phyloP scores from a whole-genome alignment of 2,329 filamentous ascomycete genomes.

The Beauveria rudraprayagi region DNA sequence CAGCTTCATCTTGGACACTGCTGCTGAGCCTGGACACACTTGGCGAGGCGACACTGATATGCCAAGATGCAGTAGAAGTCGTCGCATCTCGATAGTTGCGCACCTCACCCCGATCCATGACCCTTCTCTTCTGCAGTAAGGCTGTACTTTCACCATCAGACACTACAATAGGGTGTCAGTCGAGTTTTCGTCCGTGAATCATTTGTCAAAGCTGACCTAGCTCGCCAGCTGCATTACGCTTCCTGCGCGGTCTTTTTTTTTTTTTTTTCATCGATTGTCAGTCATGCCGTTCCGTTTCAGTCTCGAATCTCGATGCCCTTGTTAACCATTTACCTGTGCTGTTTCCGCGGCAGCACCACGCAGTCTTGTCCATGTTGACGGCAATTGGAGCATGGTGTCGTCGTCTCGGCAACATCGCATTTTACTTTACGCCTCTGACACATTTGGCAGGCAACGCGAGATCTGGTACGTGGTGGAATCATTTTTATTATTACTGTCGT shows the following conservation, averaged over 20 bases:
- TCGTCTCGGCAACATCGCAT: neutral
- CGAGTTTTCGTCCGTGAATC: neutral
- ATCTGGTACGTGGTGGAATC: neutral
- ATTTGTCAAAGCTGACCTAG: neutral
- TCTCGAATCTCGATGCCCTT: neutral
- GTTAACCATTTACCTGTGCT: neutral
- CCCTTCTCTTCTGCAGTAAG: neutral
- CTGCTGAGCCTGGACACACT: neutral
- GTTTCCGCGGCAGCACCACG: neutral
- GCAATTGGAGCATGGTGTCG: neutral
- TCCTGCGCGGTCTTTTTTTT: neutral
- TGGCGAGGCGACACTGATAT: neutral
- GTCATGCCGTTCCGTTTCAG: neutral
- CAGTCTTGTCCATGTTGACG: neutral
- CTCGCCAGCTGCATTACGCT: neutral
- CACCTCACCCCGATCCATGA: neutral
- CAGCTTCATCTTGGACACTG: neutral
- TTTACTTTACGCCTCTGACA: slow-evolving; percentile 1
- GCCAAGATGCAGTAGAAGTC: neutral
- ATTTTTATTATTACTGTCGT: neutral
- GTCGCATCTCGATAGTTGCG: neutral
- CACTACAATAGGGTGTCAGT: neutral
- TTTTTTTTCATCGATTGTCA: neutral
- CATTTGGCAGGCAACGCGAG: neutral
- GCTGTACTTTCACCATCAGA: neutral